Base-by-base conservation (phyloP, 2,329 filamentous ascomycete species). In the Phaeoacremonium minimum region DNA sequence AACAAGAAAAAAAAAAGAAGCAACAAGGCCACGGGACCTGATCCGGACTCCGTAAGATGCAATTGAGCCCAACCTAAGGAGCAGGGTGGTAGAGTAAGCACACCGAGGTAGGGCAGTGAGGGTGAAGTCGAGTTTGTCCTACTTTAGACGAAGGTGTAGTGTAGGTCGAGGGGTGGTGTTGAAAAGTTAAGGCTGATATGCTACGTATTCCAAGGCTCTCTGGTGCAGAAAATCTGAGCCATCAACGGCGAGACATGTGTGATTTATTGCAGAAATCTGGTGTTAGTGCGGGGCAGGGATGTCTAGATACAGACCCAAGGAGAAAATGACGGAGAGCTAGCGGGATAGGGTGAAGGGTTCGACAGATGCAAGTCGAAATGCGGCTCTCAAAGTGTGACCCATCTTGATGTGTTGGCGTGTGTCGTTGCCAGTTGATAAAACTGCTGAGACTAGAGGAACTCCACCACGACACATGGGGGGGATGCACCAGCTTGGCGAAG, bases 371-470 rank as follows among this genome's bases (percentile, higher is more conserved):
- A 67, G 72, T 72, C 61, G 63, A 69, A 66, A 77, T 82, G 77
- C 77, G 77, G 77, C 77, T 80, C 75, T 80, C 71, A 73, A 64
- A 73, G 74, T 77, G 75, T 75, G 76, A 78, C 76, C 77, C 75
- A 77, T 79, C 67, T 71, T 86, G 87, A 89, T 94, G 88, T 85
- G 87, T 75, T 94, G 88, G 87, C 87, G 83, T 82, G 71, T 73
- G 73, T 83, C 74, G 73, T 80, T 77, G 77, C 86, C 86, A 91
- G 83, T 90, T 80, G 75, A 81, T 78, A 70, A 71, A 75, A 66
- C 63, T 67, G 69, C 68, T 72, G 69, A 73, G 67, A 73, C 73
- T 76, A 77, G 67, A n/a, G 53, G 69, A 73, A 71, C 73, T 77
- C 77, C 76, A 80, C 76, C 63, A 61, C 64, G 61, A 66, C 67